Percentiles rank a stretch among this genome's conserved stretches.
Evolutionary conservation across 805 yeast genomes (phyloP).

Genomic region (Wickerhamiella sergipiensis): DNA sequence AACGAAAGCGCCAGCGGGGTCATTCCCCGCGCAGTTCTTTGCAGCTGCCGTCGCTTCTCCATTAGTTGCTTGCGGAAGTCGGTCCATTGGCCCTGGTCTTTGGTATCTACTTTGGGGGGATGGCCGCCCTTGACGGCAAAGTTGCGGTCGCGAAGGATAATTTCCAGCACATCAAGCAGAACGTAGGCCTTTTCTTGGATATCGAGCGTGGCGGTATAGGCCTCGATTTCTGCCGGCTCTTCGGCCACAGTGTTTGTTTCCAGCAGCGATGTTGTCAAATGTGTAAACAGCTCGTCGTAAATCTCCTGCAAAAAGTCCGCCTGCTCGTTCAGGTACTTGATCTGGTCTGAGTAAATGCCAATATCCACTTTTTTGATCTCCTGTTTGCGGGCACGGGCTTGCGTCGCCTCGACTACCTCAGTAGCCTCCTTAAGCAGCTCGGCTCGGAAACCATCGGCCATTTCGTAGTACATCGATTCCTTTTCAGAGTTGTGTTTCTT

Average conservation of each 20-base stretch:
- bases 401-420: slow-evolving; percentile 17
- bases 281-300: slow-evolving; percentile 3
- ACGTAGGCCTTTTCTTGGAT: slow-evolving; percentile 53
- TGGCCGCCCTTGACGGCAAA: slow-evolving; percentile 28
- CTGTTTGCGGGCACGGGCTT: slow-evolving; percentile 6
- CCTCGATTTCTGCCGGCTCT: slow-evolving; percentile 51
- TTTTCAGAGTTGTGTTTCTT: slow-evolving; percentile 23
- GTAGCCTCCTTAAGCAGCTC: slow-evolving; percentile 33
- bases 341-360: slow-evolving; percentile 4
- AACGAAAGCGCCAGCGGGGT: not conserved
- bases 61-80: slow-evolving; percentile 16
- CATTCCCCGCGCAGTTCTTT: not conserved
- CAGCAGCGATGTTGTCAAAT: slow-evolving; percentile 11
- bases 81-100: slow-evolving; percentile 9
- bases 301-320: slow-evolving; percentile 7
- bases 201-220: slow-evolving; percentile 59
- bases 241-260: slow-evolving; percentile 10
- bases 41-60: slow-evolving; percentile 14
- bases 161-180: slow-evolving; percentile 24
- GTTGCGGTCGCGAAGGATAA: slow-evolving; percentile 28
- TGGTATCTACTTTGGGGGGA: not conserved
- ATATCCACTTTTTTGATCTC: slow-evolving; percentile 1
- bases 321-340: slow-evolving; percentile 8
- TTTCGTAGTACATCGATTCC: slow-evolving; percentile 41
- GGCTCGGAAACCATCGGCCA: slow-evolving; percentile 50